phyloP scores from a whole-genome alignment of 1,139 yeast genomes.

The Saccharomyces hybrid region DNA sequence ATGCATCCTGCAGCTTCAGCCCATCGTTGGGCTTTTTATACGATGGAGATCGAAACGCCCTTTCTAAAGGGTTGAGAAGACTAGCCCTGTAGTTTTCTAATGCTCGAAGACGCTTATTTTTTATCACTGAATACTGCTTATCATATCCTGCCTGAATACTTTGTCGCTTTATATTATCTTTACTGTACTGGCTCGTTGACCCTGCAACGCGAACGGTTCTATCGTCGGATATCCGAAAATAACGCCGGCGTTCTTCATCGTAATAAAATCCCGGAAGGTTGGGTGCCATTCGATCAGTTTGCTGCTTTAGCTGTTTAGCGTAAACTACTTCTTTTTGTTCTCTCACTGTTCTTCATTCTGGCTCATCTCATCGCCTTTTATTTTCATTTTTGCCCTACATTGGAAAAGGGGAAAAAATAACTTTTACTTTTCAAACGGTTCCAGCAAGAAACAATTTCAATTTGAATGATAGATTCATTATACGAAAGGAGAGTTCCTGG shows the following conservation, averaged over 20 bases:
- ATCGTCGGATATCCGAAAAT: constrained; percentile 33
- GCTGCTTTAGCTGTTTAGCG: not conserved
- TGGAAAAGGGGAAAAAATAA: too few species aligned
- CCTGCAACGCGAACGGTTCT: not conserved
- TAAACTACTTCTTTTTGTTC: not conserved
- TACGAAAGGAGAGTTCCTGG: not conserved
- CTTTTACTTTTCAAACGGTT: not conserved
- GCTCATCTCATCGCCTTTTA: not conserved
- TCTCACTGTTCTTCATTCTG: not conserved
- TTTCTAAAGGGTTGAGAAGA: not conserved
- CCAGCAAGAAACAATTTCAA: not conserved
- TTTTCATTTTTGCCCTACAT: not conserved
- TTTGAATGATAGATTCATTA: too few species aligned
- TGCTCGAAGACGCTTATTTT: not conserved
- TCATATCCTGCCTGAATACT: not conserved
- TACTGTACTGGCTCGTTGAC: not conserved
- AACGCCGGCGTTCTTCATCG: constrained; percentile 37
- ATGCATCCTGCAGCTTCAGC: not conserved
- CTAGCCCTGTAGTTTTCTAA: not conserved
- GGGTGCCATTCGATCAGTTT: constrained; percentile 4
- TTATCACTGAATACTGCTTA: not conserved
- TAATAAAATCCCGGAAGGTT: constrained; percentile 43
- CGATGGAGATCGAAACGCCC: not conserved
- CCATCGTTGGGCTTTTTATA: not conserved
- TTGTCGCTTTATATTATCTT: not conserved